Evolutionary conservation across 768 basidiomycete species (phyloP).

Genomic region (Omphalotus guepiniiformis): DNA sequence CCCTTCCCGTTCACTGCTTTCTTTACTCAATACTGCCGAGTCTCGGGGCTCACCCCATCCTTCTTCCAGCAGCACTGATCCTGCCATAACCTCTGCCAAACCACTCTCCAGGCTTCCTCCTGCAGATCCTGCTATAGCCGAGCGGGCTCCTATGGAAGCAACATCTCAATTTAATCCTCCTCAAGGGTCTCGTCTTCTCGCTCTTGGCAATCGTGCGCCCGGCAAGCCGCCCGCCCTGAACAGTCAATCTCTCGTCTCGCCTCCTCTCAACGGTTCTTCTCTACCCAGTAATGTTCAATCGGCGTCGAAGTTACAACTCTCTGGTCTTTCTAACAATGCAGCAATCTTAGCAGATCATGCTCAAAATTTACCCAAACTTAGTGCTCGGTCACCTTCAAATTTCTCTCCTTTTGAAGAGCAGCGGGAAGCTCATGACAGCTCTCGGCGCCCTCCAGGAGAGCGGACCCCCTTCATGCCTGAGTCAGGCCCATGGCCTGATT

Average conservation of each 20-base stretch:
- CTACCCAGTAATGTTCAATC: slow-evolving; percentile 15
- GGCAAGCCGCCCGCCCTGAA: slow-evolving; percentile 18
- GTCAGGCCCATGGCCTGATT: slow-evolving; percentile 4
- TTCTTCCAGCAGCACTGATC: background rate
- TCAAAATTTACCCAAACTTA: background rate
- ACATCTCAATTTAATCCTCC: slow-evolving; percentile 41
- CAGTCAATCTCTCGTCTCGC: slow-evolving; percentile 37
- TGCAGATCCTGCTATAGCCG: slow-evolving; percentile 15
- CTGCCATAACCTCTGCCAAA: slow-evolving; percentile 5
- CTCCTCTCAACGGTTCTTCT: slow-evolving; percentile 41
- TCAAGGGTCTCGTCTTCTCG: slow-evolving; percentile 46
- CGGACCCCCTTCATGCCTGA: slow-evolving; percentile 5
- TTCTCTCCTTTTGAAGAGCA: slow-evolving; percentile 60
- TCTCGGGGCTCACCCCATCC: background rate
- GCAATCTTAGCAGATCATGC: background rate
- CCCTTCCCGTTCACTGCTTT: slow-evolving; percentile 6
- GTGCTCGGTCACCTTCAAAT: slow-evolving; percentile 12
- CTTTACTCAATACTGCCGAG: background rate
- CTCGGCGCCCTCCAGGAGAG: slow-evolving; percentile 5
- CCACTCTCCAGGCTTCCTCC: slow-evolving; percentile 16
- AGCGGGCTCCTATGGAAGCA: slow-evolving; percentile 5
- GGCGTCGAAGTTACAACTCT: slow-evolving; percentile 7
- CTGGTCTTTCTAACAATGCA: background rate
- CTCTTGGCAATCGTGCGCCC: slow-evolving; percentile 33
- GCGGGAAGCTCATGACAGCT: background rate